phyloP scores from a whole-genome alignment of 1,284 basidiomycete species.

The Pulchroboletus neoregius region DNA sequence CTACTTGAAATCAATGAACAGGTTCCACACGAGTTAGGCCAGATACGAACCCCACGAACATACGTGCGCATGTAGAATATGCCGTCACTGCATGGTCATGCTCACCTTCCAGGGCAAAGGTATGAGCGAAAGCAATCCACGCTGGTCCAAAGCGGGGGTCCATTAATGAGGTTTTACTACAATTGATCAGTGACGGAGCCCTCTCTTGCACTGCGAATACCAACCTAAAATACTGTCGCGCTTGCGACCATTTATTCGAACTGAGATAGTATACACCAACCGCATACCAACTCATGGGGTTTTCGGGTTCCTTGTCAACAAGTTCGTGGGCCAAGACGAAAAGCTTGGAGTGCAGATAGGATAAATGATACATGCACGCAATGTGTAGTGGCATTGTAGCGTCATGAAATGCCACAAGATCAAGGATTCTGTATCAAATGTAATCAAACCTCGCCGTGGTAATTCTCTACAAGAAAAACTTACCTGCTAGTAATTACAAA shows the following conservation, averaged over 20 bases:
- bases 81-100: constrained; percentile 98
- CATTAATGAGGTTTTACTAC: constrained; percentile 92
- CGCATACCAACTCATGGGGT: constrained; percentile 95
- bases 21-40: neutral
- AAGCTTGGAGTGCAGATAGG: constrained; percentile 84
- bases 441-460: constrained; percentile 1
- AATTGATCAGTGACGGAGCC: constrained; percentile 1
- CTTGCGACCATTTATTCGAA: constrained; percentile 81
- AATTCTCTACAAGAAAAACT: constrained; percentile 6
- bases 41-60: constrained; percentile 81
- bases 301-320: constrained; percentile 90
- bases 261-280: constrained; percentile 97
- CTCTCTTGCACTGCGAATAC: constrained; percentile 15
- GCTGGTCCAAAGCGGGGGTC: constrained; percentile 94
- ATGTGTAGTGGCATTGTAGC: constrained; percentile 90
- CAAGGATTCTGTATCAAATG: constrained; percentile 63
- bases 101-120: constrained; percentile 95
- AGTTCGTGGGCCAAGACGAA: constrained; percentile 96
- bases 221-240: constrained; percentile 88
- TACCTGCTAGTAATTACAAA: constrained; percentile 84
- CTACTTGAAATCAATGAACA: constrained; percentile 39
- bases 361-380: constrained; percentile 95
- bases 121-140: constrained; percentile 98
- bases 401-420: constrained; percentile 76
- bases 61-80: constrained; percentile 91